Evolutionary conservation across 2,329 filamentous ascomycete species (phyloP).

Genomic region (Scedosporium dehoogii): DNA sequence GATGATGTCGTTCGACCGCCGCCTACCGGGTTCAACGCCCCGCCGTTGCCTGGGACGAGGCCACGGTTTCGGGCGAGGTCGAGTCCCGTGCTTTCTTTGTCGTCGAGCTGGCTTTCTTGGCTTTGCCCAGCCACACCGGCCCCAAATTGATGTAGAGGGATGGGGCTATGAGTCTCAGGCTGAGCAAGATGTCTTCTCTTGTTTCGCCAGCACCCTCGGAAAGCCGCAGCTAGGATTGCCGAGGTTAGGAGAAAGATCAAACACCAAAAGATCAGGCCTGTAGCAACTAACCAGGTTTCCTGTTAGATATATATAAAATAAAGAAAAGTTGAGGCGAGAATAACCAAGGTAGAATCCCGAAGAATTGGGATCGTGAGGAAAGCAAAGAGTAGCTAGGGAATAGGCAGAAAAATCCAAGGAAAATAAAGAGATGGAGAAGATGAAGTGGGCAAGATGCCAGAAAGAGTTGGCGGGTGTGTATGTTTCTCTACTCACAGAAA

Average conservation of each 20-base stretch:
- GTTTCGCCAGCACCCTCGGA: background rate
- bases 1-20: background rate
- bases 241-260: background rate
- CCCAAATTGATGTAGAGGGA: background rate
- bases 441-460: background rate
- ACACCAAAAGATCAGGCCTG: background rate
- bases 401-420: too few relatives aligned
- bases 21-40: too few relatives aligned
- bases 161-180: background rate
- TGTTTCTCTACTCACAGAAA: conserved; percentile 26
- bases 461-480: background rate
- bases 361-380: background rate
- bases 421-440: background rate
- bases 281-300: background rate
- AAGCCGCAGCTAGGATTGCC: background rate
- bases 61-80: background rate
- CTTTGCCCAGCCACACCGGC: background rate
- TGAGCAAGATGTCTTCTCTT: too few relatives aligned
- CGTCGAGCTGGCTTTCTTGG: background rate
- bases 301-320: background rate
- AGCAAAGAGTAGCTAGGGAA: background rate
- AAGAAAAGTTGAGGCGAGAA: background rate
- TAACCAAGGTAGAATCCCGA: background rate
- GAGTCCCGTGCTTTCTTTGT: background rate
- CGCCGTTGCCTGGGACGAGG: too few relatives aligned